Base-by-base conservation (phyloP, 192 early-diverging fungal genomes). In the Oehlia diaphana region DNA sequence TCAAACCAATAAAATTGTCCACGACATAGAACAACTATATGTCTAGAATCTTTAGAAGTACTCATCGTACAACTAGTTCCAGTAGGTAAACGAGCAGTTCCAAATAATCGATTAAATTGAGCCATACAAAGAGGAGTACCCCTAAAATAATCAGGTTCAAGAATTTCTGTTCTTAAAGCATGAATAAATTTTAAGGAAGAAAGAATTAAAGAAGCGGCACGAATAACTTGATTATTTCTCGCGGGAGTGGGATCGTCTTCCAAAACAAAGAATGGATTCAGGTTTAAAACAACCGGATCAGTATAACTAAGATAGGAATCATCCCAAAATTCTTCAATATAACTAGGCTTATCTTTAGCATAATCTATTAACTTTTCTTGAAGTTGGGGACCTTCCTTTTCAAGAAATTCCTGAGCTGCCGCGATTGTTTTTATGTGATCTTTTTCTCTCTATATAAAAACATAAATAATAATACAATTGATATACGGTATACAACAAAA, bases 71-170 rank as follows among this genome's bases (percentile, higher is more conserved):
- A 87, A n/a, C 86, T 83, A 50, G 82, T 78, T 58, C 84, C 83
- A 5, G 84, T 84, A 21, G 95, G 95, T 28, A 95, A 89, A 37
- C 95, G 88, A 2, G 94, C 91, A 66, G 92, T 90, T 10, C 92
- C 94, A 88, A 95, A 96, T n/a, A 95, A 75, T 33, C 90, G 79
- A 49, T 82, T 75, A 85, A 95, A 96, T 82, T 96, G 95, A 76
- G 92, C 84, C 94, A 96, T 95, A 82, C 92, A 92, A 26, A 92
- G 85, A 4, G 92, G 91, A 4, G 72, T 81, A 49, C 88, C 91
- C 35, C 89, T 88, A 62, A 91, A 91, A 37, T 77, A 80, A 79
- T 96, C 95, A 50, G 93, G 83, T 35, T 91, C 85, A 39, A 96
- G 66, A 26, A 72, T 23, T 78, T 88, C 81, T n/a, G 47, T 79